Percentiles rank a stretch among this genome's conserved stretches.
Conservation (phyloP, 2,329 filamentous ascomycete species). For the Colletotrichum lindemuthianum region DNA sequence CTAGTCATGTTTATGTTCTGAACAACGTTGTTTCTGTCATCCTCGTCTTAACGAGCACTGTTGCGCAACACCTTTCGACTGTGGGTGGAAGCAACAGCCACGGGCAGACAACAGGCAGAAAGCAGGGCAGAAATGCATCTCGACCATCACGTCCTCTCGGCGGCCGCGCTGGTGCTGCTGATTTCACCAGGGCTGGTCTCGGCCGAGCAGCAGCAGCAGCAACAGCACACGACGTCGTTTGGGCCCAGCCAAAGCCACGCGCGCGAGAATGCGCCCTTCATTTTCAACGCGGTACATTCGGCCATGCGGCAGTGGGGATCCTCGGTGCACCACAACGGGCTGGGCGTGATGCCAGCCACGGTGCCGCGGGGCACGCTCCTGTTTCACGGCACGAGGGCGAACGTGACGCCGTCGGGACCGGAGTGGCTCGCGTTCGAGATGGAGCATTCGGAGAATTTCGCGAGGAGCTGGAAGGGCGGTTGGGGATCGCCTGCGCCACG, state of each 20-base stretch:
- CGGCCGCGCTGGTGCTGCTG: conserved; percentile 16
- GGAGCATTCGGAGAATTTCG: conserved; percentile 77
- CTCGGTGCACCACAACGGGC: conserved; percentile 78
- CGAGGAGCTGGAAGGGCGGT: conserved; percentile 43
- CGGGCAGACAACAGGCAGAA: neutral
- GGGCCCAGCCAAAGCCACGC: conserved; percentile 50
- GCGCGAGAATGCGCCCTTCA: conserved; percentile 65
- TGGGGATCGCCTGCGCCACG: neutral
- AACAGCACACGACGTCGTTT: neutral
- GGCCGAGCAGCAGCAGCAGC: conserved; percentile 22
- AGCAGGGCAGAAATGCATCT: neutral
- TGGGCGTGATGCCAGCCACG: conserved; percentile 74
- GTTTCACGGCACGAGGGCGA: conserved; percentile 69
- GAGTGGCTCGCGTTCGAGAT: conserved; percentile 84
- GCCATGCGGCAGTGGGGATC: conserved; percentile 81
- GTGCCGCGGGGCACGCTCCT: conserved; percentile 72
- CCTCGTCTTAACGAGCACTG: too few relatives aligned
- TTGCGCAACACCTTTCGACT: too few relatives aligned
- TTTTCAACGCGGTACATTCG: conserved; percentile 79
- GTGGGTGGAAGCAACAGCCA: too few relatives aligned
- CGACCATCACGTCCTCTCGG: conserved; percentile 8
- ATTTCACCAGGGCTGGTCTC: conserved; percentile 16
- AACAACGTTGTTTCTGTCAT: too few relatives aligned
- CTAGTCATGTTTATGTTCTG: too few relatives aligned
- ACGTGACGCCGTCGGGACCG: conserved; percentile 59